Percentiles rank a stretch among this genome's conserved stretches.
phyloP scores from a whole-genome alignment of 83 land plant genomes.

The Thuja plicata region DNA sequence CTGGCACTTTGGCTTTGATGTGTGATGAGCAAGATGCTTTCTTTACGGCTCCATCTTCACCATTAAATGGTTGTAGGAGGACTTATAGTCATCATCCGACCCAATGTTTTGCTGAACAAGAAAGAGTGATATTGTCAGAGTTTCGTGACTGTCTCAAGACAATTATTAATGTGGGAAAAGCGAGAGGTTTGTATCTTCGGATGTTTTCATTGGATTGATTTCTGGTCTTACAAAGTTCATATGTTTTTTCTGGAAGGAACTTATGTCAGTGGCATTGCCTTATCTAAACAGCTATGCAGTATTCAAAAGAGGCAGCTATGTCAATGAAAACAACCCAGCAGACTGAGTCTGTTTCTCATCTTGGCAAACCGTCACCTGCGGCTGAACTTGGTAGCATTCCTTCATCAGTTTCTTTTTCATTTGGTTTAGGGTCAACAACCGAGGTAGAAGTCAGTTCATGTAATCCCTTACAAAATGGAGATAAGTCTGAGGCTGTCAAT shows the following conservation, averaged over 20 bases:
- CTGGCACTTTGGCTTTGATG: constrained; percentile 94
- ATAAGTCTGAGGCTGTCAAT: constrained; percentile 5
- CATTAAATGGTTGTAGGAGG: constrained; percentile 28
- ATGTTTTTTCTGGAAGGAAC: not conserved
- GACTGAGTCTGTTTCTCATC: constrained; percentile 2
- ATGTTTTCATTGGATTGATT: not conserved
- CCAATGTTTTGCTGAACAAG: constrained; percentile 80
- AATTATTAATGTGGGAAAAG: constrained; percentile 69
- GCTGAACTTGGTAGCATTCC: not conserved
- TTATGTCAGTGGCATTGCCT: not conserved
- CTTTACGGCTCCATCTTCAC: constrained; percentile 63
- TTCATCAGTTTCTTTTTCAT: not conserved
- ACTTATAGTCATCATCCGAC: constrained; percentile 32
- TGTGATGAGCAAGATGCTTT: constrained; percentile 91
- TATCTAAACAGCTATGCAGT: constrained; percentile 9
- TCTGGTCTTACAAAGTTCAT: constrained; percentile 6
- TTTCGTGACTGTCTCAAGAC: constrained; percentile 78
- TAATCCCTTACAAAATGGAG: constrained; percentile 4
- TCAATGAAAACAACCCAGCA: constrained; percentile 11
- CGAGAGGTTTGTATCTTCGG: constrained; percentile 50
- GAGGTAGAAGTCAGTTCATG: constrained; percentile 8
- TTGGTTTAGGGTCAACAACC: not conserved
- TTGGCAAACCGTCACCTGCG: not conserved
- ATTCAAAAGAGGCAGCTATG: constrained; percentile 9
- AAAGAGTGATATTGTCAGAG: constrained; percentile 67